Conservation (phyloP, 805 yeast genomes). For the Saccharomyces paradoxus region DNA sequence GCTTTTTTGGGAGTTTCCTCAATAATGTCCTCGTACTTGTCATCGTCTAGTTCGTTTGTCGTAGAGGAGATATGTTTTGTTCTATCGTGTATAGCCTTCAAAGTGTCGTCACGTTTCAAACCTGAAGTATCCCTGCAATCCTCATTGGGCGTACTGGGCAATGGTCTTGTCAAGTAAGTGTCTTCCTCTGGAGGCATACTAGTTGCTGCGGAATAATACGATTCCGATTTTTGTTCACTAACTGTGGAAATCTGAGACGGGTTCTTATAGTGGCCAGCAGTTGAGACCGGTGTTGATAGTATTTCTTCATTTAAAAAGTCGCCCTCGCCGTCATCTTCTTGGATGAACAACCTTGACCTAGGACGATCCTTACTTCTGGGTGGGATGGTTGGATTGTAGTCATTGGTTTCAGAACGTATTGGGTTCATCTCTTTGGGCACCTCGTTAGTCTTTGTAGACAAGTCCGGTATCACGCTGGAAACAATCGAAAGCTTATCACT, state of each 20-base stretch:
- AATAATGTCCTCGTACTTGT: not conserved
- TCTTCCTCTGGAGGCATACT: conserved; percentile 10
- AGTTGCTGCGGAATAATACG: conserved; percentile 21
- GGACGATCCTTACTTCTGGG: conserved; percentile 30
- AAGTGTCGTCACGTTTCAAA: not conserved
- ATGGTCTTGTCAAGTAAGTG: conserved; percentile 15
- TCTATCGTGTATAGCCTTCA: not conserved
- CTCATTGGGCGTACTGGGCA: conserved; percentile 14
- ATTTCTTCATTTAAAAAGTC: conserved; percentile 2
- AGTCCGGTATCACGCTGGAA: conserved; percentile 23
- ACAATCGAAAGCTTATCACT: conserved; percentile 10
- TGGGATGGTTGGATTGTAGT: conserved; percentile 27
- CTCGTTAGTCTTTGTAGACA: conserved; percentile 11
- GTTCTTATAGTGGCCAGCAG: not conserved
- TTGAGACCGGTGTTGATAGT: not conserved
- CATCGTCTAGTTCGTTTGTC: not conserved
- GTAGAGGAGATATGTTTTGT: not conserved
- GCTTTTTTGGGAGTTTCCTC: not conserved
- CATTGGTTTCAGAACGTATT: conserved; percentile 15
- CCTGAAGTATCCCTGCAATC: not conserved
- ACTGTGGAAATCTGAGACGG: not conserved
- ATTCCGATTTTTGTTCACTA: conserved; percentile 9
- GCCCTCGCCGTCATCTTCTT: conserved; percentile 7
- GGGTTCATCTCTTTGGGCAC: conserved; percentile 13
- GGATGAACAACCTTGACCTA: conserved; percentile 20